These are phyloP conservation scores for Stentor coeruleus DNA, from an alignment of 73 alveolate species.

Conservation along the genomic window DNA sequence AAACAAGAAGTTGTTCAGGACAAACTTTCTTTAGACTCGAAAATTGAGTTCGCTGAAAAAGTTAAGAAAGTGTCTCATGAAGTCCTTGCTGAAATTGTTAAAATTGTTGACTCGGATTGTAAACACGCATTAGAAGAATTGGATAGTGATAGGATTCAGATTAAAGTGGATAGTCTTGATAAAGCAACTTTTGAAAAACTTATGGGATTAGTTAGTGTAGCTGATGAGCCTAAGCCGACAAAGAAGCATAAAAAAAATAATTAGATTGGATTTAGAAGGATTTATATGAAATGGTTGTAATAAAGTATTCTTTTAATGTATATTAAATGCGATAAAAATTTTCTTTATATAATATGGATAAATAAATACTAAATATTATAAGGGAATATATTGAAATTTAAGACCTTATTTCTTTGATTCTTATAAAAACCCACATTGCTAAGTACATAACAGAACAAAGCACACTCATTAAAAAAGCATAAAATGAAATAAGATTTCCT, in stretches of 20 bases:
- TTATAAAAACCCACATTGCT: no score
- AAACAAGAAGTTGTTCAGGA: background rate
- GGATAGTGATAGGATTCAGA: slow-evolving; percentile 69
- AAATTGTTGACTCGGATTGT: slow-evolving; percentile 49
- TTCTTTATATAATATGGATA: no score
- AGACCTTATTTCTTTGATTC: no score
- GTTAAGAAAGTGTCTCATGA: slow-evolving; percentile 66
- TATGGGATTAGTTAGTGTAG: background rate
- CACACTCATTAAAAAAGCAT: background rate
- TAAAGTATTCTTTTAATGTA: no score
- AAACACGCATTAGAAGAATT: slow-evolving; percentile 68
- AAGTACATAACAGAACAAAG: no score
- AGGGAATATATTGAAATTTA: no score
- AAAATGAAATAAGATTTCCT: slow-evolving; percentile 30
- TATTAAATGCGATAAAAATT: no score
- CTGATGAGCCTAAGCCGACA: background rate
- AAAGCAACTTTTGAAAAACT: slow-evolving; percentile 56
- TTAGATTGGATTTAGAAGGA: background rate
- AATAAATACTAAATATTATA: no score
- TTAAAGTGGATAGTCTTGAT: slow-evolving; percentile 70
- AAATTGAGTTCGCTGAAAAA: slow-evolving; percentile 59
- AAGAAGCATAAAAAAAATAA: background rate
- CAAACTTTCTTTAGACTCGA: slow-evolving; percentile 41
- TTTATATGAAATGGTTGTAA: background rate
- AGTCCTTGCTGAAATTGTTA: slow-evolving; percentile 57